Evolutionary conservation across 352 stramenopile species (phyloP), one percentile per base, ranked within the genome.

Genomic region (Globisporangium abappressorium): DNA sequence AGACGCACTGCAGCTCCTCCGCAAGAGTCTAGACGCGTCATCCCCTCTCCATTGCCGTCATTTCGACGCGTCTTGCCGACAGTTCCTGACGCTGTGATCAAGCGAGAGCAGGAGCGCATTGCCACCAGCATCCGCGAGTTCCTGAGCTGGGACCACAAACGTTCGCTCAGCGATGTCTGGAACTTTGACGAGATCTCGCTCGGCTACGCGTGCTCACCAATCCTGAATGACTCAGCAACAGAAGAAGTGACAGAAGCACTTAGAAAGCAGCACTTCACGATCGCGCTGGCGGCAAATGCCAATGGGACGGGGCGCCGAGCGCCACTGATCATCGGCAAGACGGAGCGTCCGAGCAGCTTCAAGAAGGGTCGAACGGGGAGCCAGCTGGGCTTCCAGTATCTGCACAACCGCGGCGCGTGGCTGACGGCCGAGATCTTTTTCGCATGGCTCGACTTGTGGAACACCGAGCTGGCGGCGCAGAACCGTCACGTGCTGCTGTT

Each of bases 101-200:
- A 75, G 28, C 55, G 26, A 5, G 66, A 75, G 36, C 61, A 62
- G n/a, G 41, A 62, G 53, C 53, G 62, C 8, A 34, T 72, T 28
- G 66, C 55, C 15, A 28, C 43, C 0, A 34, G 22, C 3, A 36
- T 75, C 18, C n/a, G 15, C 33, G 34, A 46, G 5, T 76, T 76
- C 41, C 43, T 76, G n/a, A 62, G 57, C 47, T 65, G 57, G 33
- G 36, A 60, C 30, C 46, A 64, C 59, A 28, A 49, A 5, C 64
- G 57, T 26, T 65, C 60, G 46, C 43, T 75, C 26, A 26, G 64
- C 41, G 70, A 73, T 6, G 70, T 75, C 55, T 73, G 66, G 70
- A 70, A 38, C 38, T 38, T 73, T 26, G 66, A 72, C 51, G 70
- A 60, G 58, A 57, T 69, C 20, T 54, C 43, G 12, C n/a, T 75